These are phyloP conservation scores for Azolla pinnata DNA, from an alignment of 75 land plant genomes.

Conservation along the genomic window DNA sequence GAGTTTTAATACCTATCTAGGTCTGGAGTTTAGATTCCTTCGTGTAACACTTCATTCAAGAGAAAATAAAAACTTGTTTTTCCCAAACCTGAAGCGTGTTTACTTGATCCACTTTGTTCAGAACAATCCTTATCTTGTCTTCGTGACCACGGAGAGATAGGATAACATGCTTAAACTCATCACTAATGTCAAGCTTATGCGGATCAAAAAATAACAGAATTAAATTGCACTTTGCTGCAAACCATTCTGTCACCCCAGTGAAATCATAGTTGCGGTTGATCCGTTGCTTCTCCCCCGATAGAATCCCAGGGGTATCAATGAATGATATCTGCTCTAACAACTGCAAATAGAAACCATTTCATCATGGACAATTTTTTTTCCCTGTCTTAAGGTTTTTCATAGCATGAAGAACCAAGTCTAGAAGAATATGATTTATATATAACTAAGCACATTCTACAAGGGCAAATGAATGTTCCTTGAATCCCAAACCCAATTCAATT, in stretches of 20 bases:
- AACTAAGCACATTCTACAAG: too few relatives aligned
- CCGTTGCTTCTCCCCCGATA: slow-evolving; percentile 96
- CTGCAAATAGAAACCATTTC: slow-evolving; percentile 23
- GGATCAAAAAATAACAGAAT: slow-evolving; percentile 92
- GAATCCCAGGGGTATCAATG: slow-evolving; percentile 95
- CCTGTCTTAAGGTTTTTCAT: too few relatives aligned
- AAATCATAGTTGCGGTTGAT: slow-evolving; percentile 93
- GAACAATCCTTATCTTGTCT: slow-evolving; percentile 89
- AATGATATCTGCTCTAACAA: slow-evolving; percentile 83
- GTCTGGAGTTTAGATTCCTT: background rate
- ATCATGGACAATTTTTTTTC: too few relatives aligned
- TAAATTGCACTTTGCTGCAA: slow-evolving; percentile 92
- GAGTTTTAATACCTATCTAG: slow-evolving; percentile 1
- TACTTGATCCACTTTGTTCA: slow-evolving; percentile 95
- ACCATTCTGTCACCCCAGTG: slow-evolving; percentile 97
- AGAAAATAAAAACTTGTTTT: background rate
- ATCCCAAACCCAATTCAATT: too few relatives aligned
- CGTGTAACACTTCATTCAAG: background rate
- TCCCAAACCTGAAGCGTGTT: slow-evolving; percentile 81
- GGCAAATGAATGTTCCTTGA: too few relatives aligned
- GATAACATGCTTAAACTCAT: slow-evolving; percentile 91
- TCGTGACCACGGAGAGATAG: slow-evolving; percentile 86
- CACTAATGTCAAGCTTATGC: slow-evolving; percentile 93
- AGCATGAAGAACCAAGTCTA: too few relatives aligned
- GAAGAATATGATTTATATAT: too few relatives aligned